These are phyloP conservation scores for Pseudozyma thailandica DNA, from an alignment of 1,284 basidiomycete genomes.

Conservation along the genomic window DNA sequence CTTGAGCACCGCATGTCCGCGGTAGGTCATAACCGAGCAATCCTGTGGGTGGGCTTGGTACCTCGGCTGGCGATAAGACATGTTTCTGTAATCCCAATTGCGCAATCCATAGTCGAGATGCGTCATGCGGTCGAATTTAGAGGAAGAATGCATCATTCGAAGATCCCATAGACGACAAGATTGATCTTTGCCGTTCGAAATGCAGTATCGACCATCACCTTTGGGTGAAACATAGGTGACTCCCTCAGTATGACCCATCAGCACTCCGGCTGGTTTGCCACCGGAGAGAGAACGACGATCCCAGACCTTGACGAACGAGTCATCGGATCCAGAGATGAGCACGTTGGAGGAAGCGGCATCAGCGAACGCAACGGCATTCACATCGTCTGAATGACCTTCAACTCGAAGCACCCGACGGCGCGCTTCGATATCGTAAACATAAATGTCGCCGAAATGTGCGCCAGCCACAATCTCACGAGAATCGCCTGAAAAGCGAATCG, in stretches of 20 bases:
- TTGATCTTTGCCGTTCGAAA: slow-evolving; percentile 98
- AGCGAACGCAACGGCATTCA: slow-evolving; percentile 94
- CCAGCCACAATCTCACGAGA: slow-evolving; percentile 85
- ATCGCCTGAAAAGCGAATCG: slow-evolving; percentile 93
- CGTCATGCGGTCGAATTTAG: slow-evolving; percentile 75
- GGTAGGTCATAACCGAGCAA: slow-evolving; percentile 90
- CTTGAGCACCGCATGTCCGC: slow-evolving; percentile 88
- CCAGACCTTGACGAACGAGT: slow-evolving; percentile 93
- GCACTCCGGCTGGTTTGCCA: slow-evolving; percentile 85
- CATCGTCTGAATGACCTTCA: slow-evolving; percentile 84
- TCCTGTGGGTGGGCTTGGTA: slow-evolving; percentile 78
- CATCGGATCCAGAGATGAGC: slow-evolving; percentile 91
- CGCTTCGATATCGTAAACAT: slow-evolving; percentile 84
- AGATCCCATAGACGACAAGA: slow-evolving; percentile 91
- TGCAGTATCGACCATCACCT: slow-evolving; percentile 90
- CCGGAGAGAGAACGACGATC: slow-evolving; percentile 86
- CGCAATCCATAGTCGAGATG: slow-evolving; percentile 74
- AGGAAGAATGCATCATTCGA: slow-evolving; percentile 84
- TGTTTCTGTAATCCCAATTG: slow-evolving; percentile 82
- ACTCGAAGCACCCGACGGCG: slow-evolving; percentile 84
- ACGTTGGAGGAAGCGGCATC: slow-evolving; percentile 91
- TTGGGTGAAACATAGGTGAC: slow-evolving; percentile 69
- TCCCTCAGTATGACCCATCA: slow-evolving; percentile 89
- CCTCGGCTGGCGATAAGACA: slow-evolving; percentile 71
- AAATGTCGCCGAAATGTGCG: slow-evolving; percentile 75